phyloP scores from a whole-genome alignment of 768 basidiomycete genomes.

The Mycena pura region DNA sequence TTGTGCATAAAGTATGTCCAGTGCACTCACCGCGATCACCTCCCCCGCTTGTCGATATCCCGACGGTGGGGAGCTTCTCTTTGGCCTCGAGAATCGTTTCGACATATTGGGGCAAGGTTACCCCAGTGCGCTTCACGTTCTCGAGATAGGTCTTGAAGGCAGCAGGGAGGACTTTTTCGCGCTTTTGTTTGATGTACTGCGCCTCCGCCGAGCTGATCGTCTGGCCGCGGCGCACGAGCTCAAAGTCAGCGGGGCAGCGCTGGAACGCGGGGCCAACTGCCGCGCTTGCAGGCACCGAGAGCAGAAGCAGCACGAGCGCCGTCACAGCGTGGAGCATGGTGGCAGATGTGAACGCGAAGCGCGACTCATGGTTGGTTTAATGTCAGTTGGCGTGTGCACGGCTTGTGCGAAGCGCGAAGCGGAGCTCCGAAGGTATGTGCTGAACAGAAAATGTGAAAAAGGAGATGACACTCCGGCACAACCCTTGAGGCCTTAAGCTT shows the following conservation, averaged over 20 bases:
- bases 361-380: too few species aligned
- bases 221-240: slow-evolving; percentile 34
- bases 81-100: slow-evolving; percentile 33
- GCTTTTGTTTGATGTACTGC: slow-evolving; percentile 43
- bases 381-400: too few species aligned
- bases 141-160: slow-evolving; percentile 49
- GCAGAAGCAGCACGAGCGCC: slow-evolving; percentile 1
- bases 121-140: slow-evolving; percentile 40
- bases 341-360: neutral
- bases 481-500: too few species aligned
- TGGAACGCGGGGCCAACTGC: slow-evolving; percentile 12
- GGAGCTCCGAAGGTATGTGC: too few species aligned
- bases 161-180: slow-evolving; percentile 41
- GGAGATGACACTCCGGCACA: too few species aligned
- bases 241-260: slow-evolving; percentile 19
- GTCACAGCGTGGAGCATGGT: neutral
- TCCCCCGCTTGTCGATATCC: slow-evolving; percentile 62
- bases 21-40: slow-evolving; percentile 51
- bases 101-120: slow-evolving; percentile 42
- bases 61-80: slow-evolving; percentile 42
- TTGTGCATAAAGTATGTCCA: too few species aligned
- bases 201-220: slow-evolving; percentile 43
- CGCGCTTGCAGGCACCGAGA: neutral
- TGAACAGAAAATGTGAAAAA: too few species aligned
- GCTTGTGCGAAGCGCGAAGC: too few species aligned